Base-by-base conservation (phyloP, 768 basidiomycete species). In the Rhodosporidiobolus odoratus region DNA sequence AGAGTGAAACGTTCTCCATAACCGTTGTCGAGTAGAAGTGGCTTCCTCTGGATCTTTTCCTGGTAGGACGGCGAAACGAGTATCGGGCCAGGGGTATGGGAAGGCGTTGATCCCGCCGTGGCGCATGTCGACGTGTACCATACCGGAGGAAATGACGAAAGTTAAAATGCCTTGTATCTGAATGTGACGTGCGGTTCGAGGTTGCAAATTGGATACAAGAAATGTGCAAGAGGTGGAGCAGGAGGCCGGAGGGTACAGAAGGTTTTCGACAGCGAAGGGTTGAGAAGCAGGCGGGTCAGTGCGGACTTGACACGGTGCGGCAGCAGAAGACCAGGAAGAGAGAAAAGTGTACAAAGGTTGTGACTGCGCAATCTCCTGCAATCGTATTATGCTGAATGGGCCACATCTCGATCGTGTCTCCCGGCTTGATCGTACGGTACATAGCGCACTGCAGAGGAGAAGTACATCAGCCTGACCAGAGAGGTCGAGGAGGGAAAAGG, bases 41-140 rank as follows among this genome's bases (percentile, higher is more conserved):
- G 73, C 65, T 6, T 53, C 41, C 27, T 74, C 62, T 3, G 73
- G 68, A 16, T 69, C 64, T 2, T 30, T 62, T 13, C 65, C 60
- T 4, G 65, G 38, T 19, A 75, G 47, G 53, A 69, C 70, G n/a
- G 65, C 70, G 43, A 69, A 69, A 16, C 48, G 62, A 19, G 63
- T 66, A 27, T 75, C 74, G 52, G 68, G 70, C 67, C 70, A 75
- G 1, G 64, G 66, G 37, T 68, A 62, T 0, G 66, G 69, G 43
- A 74, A 74, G 4, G 73, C 67, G 3, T 54, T 43, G 57, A 75
- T 71, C 0, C 48, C 56, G 37, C 72, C 66, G n/a, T 56, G 64
- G 8, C 75, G 66, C 66, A 71, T 62, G 65, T 76, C 75, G 32
- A 68, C 65, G 47, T 76, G 75, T 4, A 76, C 75, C 69, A 76